Evolutionary conservation across 106 monocot species (phyloP).

Genomic region (Cymbidium sinense): DNA sequence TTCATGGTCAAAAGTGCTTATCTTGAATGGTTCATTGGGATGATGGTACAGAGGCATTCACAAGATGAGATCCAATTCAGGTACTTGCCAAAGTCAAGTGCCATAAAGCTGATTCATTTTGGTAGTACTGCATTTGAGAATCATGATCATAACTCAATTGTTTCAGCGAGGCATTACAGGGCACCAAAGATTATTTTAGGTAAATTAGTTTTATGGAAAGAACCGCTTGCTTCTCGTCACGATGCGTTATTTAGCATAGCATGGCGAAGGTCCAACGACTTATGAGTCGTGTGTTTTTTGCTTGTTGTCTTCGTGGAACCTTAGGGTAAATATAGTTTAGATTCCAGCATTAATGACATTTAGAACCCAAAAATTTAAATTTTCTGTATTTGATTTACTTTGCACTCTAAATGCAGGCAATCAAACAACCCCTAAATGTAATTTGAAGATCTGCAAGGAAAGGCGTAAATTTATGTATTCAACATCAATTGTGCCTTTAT

Average conservation of each 20-base stretch:
- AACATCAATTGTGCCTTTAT: too few relatives aligned
- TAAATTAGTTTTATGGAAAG: constrained; percentile 51
- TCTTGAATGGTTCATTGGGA: constrained; percentile 49
- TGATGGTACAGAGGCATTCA: constrained; percentile 81
- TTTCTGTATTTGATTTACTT: too few relatives aligned
- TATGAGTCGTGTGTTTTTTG: too few relatives aligned
- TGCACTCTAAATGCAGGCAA: too few relatives aligned
- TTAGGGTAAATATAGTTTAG: too few relatives aligned
- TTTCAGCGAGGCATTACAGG: constrained; percentile 99
- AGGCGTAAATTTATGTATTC: too few relatives aligned
- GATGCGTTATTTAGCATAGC: constrained; percentile 21
- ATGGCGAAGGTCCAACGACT: constrained; percentile 14
- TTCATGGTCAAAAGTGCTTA: constrained; percentile 28
- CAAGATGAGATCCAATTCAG: constrained; percentile 75
- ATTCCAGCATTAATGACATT: too few relatives aligned
- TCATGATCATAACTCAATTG: constrained; percentile 86
- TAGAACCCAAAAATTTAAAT: too few relatives aligned
- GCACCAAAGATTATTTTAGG: constrained; percentile 99
- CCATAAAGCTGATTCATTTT: constrained; percentile 99
- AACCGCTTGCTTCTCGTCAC: constrained; percentile 22
- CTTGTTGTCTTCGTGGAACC: too few relatives aligned
- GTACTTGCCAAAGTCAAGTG: constrained; percentile 98
- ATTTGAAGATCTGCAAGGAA: too few relatives aligned
- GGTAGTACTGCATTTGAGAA: constrained; percentile 95
- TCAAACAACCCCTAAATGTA: too few relatives aligned